Conservation (phyloP, 2,329 filamentous ascomycete species). For the Epichloe festucae region DNA sequence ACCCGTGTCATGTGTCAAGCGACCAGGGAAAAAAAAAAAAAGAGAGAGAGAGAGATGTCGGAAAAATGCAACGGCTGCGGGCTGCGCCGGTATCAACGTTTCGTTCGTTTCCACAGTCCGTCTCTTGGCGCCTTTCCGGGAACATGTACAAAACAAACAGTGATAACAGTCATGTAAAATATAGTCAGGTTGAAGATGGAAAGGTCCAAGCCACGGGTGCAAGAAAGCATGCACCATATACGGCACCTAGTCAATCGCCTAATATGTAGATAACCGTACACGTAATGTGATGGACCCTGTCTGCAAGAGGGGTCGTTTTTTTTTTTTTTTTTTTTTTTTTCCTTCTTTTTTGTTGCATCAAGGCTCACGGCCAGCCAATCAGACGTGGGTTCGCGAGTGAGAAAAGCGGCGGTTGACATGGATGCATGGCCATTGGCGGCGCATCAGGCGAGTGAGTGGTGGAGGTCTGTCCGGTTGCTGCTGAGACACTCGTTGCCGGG, state of each 20-base stretch:
- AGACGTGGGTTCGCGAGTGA: background rate
- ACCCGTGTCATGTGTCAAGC: background rate
- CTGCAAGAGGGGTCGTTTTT: background rate
- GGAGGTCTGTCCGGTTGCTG: too few relatives aligned
- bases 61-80: background rate
- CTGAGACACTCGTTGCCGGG: too few relatives aligned
- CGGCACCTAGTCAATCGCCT: background rate
- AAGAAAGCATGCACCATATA: background rate
- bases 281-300: background rate
- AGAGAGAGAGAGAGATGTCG: background rate
- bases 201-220: background rate
- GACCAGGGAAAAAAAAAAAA: background rate
- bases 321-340: background rate
- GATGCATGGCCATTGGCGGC: background rate
- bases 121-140: too few relatives aligned
- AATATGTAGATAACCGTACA: background rate
- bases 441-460: too few relatives aligned
- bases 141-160: background rate
- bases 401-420: background rate
- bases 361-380: background rate
- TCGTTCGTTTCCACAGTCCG: background rate
- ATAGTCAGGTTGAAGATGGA: background rate
- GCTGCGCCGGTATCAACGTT: background rate
- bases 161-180: background rate
- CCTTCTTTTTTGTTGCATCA: background rate